Evolutionary conservation across 495 filamentous ascomycete genomes (phyloP).

Genomic region (Trichoderma parareesei): DNA sequence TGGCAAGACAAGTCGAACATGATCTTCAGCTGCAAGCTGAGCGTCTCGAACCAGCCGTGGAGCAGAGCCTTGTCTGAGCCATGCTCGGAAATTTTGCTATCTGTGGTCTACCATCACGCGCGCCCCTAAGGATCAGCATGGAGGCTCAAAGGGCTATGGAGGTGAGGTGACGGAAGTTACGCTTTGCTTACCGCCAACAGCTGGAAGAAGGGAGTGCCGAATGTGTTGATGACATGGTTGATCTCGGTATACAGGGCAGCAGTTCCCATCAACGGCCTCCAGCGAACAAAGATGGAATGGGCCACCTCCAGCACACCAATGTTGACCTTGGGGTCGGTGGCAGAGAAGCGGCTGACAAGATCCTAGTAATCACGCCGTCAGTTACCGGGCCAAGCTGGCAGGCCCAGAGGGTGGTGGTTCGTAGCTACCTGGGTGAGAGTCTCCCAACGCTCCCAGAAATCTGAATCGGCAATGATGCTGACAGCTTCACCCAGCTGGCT

Average conservation of each 20-base stretch:
- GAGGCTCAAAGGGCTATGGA: not conserved
- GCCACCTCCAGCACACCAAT: conserved; percentile 94
- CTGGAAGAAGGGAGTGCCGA: conserved; percentile 70
- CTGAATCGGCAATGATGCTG: conserved; percentile 93
- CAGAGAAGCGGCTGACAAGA: conserved; percentile 76
- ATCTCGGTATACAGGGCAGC: conserved; percentile 89
- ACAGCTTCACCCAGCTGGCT: conserved; percentile 92
- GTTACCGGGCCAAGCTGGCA: not conserved
- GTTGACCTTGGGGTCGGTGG: conserved; percentile 68
- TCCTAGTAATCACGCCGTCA: conserved; percentile 44
- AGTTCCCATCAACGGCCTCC: conserved; percentile 86
- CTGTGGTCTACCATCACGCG: conserved; percentile 49
- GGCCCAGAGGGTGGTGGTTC: conserved; percentile 16
- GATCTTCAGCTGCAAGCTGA: conserved; percentile 81
- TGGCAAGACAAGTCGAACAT: conserved; percentile 95
- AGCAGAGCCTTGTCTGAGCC: conserved; percentile 64
- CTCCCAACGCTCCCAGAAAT: conserved; percentile 94
- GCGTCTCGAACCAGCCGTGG: conserved; percentile 65
- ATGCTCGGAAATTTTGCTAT: conserved; percentile 67
- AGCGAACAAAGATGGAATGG: conserved; percentile 95
- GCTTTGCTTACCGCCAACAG: conserved; percentile 55
- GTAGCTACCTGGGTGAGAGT: conserved; percentile 65
- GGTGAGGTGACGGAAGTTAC: conserved; percentile 1
- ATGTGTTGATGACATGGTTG: conserved; percentile 81
- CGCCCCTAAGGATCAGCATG: conserved; percentile 15